Percentiles rank a stretch among this genome's conserved stretches.
Conservation (phyloP, 139 green algal species). For the Raphidocelis subcapitata region DNA sequence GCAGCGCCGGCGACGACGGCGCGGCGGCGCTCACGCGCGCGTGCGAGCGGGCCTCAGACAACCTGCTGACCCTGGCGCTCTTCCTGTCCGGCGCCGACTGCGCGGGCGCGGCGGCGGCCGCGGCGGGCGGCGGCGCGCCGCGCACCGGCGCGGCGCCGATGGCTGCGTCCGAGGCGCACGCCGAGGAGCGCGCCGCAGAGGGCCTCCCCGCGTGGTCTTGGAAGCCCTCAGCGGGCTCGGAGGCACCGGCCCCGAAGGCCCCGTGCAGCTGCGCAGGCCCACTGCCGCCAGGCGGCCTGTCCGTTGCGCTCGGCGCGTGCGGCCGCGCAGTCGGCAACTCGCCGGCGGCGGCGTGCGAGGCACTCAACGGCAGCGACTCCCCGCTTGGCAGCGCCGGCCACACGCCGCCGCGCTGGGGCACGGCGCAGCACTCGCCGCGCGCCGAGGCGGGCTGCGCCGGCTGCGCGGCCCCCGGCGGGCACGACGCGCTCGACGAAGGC, state of each 20-base stretch:
- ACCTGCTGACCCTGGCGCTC: conserved; percentile 18
- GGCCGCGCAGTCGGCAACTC: too few species aligned
- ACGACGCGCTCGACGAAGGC: not conserved
- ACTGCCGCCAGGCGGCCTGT: too few species aligned
- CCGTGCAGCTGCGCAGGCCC: too few species aligned
- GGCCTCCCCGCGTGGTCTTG: too few species aligned
- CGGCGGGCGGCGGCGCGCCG: conserved; percentile 10
- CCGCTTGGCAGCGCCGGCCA: not conserved
- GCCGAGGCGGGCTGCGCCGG: not conserved
- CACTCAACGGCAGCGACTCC: not conserved
- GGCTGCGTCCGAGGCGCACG: not conserved
- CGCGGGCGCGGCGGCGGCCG: too few species aligned
- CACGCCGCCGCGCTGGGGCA: not conserved
- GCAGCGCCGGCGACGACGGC: not conserved
- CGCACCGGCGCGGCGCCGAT: not conserved
- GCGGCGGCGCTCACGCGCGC: not conserved
- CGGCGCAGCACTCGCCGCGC: not conserved
- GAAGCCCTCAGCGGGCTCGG: too few species aligned
- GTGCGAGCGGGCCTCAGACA: conserved; percentile 11
- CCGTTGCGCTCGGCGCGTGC: too few species aligned
- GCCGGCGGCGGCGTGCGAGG: too few species aligned
- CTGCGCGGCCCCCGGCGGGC: not conserved
- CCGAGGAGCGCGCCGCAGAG: conserved; percentile 17
- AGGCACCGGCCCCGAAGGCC: not conserved
- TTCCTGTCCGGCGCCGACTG: conserved; percentile 21